Conservation (phyloP, 1,139 yeast genomes). For the Suhomyces maxii region DNA sequence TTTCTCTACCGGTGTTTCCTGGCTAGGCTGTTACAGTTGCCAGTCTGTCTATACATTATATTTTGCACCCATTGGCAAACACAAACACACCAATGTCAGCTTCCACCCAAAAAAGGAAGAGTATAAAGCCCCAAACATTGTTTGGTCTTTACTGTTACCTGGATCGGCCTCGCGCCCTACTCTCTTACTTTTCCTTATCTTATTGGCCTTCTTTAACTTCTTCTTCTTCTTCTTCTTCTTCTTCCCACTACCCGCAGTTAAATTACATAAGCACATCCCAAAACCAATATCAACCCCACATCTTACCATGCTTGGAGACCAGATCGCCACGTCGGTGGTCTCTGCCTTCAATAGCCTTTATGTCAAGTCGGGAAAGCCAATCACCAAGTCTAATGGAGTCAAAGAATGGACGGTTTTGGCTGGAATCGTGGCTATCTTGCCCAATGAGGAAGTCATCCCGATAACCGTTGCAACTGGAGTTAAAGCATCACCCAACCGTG, state of each 20-base stretch:
- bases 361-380: constrained; percentile 55
- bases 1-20: no score
- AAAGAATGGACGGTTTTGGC: constrained; percentile 86
- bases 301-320: constrained; percentile 6
- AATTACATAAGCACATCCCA: neutral
- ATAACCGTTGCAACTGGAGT: constrained; percentile 78
- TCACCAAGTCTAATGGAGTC: constrained; percentile 56
- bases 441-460: constrained; percentile 24
- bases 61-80: no score
- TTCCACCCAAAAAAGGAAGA: no score
- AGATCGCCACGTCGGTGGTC: constrained; percentile 16
- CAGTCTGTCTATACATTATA: no score
- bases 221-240: no score
- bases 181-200: neutral
- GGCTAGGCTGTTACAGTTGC: no score
- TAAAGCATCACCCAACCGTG: constrained; percentile 64
- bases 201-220: neutral
- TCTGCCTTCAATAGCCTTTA: constrained; percentile 19
- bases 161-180: no score
- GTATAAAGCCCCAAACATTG: no score
- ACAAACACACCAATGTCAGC: no score
- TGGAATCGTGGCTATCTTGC: constrained; percentile 56
- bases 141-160: no score
- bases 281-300: neutral
- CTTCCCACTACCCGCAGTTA: neutral